A percentile compares a stretch with the other conserved stretches of the same genome.
phyloP scores from a whole-genome alignment of 2,329 filamentous ascomycete genomes.

The Trichoderma harzianum region DNA sequence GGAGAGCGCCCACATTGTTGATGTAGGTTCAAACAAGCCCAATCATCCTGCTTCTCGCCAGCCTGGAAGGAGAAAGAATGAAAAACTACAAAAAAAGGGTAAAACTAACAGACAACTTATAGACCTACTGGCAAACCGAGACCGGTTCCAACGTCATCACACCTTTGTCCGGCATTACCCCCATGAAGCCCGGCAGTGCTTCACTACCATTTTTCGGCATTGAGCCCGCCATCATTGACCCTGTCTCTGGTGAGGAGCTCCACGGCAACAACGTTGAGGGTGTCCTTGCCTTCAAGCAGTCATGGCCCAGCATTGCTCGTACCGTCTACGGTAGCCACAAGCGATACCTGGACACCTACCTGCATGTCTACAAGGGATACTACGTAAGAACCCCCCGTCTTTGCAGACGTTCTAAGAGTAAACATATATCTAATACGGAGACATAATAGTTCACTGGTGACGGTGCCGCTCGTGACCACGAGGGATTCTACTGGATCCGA shows the following conservation, averaged over 20 bases:
- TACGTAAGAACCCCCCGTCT: slow-evolving; percentile 64
- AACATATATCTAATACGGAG: slow-evolving; percentile 5
- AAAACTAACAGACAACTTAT: slow-evolving; percentile 25
- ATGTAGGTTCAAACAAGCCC: slow-evolving; percentile 59
- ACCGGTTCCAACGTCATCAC: slow-evolving; percentile 96
- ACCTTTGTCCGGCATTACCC: slow-evolving; percentile 86
- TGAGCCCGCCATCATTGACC: slow-evolving; percentile 95
- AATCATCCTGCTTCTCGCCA: neutral
- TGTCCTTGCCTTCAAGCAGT: slow-evolving; percentile 92
- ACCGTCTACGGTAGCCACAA: slow-evolving; percentile 98
- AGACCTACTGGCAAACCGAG: slow-evolving; percentile 99
- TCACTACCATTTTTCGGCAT: slow-evolving; percentile 98
- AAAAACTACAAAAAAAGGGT: slow-evolving; percentile 2
- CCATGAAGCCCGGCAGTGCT: slow-evolving; percentile 93
- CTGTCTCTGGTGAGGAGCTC: slow-evolving; percentile 89
- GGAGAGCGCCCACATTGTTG: slow-evolving; percentile 87
- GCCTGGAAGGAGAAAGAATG: neutral
- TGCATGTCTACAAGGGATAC: slow-evolving; percentile 97
- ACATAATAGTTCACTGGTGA: slow-evolving; percentile 74
- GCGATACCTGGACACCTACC: slow-evolving; percentile 97
- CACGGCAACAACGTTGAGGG: slow-evolving; percentile 96
- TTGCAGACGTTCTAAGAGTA: neutral
- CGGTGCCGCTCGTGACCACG: slow-evolving; percentile 91
- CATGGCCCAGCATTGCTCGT: slow-evolving; percentile 97
- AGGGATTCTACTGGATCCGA: slow-evolving; percentile 99